These are phyloP conservation scores for Phytopythium chamaehyphon DNA, from an alignment of 352 stramenopile species.

Conservation along the genomic window DNA sequence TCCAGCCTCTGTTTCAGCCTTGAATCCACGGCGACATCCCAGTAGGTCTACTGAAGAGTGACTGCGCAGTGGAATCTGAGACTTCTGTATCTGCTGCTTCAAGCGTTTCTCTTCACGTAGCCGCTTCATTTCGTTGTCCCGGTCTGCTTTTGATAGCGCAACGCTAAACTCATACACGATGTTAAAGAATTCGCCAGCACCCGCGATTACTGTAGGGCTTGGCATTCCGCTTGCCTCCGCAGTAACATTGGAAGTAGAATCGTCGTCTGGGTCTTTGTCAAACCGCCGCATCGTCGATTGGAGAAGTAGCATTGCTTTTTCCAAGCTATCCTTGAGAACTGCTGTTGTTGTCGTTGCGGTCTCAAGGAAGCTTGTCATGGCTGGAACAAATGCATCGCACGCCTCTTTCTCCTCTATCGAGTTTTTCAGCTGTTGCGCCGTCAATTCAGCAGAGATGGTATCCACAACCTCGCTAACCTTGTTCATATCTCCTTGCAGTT, in stretches of 20 bases:
- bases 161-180: slow-evolving; percentile 80
- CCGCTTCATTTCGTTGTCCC: slow-evolving; percentile 70
- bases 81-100: slow-evolving; percentile 54
- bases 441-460: slow-evolving; percentile 56
- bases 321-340: slow-evolving; percentile 41
- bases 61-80: slow-evolving; percentile 26
- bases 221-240: slow-evolving; percentile 9
- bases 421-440: slow-evolving; percentile 70
- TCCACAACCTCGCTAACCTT: slow-evolving; percentile 59
- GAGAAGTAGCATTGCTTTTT: slow-evolving; percentile 40
- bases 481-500: slow-evolving; percentile 68
- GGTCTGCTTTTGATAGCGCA: slow-evolving; percentile 66
- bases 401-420: slow-evolving; percentile 64
- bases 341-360: slow-evolving; percentile 23
- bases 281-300: slow-evolving; percentile 63
- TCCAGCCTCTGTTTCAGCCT: slow-evolving; percentile 4
- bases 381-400: slow-evolving; percentile 54
- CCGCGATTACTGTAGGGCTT: slow-evolving; percentile 24
- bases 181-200: slow-evolving; percentile 61
- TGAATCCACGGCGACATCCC: slow-evolving; percentile 10
- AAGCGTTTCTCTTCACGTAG: slow-evolving; percentile 57
- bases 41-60: slow-evolving; percentile 21
- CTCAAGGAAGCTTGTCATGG: slow-evolving; percentile 63
- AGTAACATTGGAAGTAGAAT: slow-evolving; percentile 6
- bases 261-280: slow-evolving; percentile 36